These are phyloP conservation scores for Jaenimonas drosophilae DNA, from an alignment of 208 protist genomes.

Conservation along the genomic window DNA sequence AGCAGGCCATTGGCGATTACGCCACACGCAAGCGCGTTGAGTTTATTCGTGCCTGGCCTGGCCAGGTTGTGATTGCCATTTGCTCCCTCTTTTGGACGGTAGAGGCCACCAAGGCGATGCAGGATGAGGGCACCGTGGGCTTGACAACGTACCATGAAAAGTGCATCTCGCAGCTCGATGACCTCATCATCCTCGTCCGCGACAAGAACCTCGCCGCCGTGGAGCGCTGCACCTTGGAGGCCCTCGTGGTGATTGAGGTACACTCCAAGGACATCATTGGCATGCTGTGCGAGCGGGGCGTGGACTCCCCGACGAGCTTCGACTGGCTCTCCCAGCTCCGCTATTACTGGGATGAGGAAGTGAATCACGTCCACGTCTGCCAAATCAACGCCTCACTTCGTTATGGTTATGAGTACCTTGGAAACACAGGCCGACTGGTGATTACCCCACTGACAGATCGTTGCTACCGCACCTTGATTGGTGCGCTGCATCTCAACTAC, in stretches of 20 bases:
- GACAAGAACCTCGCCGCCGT: slow-evolving; percentile 75
- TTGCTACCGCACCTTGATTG: slow-evolving; percentile 94
- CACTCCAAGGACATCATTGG: slow-evolving; percentile 92
- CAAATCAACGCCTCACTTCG: slow-evolving; percentile 90
- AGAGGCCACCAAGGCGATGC: slow-evolving; percentile 89
- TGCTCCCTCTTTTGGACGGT: slow-evolving; percentile 91
- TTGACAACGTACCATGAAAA: slow-evolving; percentile 85
- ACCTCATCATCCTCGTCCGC: slow-evolving; percentile 89
- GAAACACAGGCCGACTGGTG: slow-evolving; percentile 93
- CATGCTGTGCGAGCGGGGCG: slow-evolving; percentile 86
- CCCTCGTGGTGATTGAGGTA: slow-evolving; percentile 92
- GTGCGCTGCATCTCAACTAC: slow-evolving; percentile 95
- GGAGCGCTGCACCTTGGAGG: slow-evolving; percentile 88
- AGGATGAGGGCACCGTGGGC: slow-evolving; percentile 68
- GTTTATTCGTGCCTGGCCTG: slow-evolving; percentile 91
- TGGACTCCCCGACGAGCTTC: slow-evolving; percentile 89
- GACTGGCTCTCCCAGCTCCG: slow-evolving; percentile 95
- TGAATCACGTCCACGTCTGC: slow-evolving; percentile 66
- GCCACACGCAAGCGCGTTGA: slow-evolving; percentile 52
- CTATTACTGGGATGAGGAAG: slow-evolving; percentile 93
- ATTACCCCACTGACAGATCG: slow-evolving; percentile 95
- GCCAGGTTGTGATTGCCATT: slow-evolving; percentile 89
- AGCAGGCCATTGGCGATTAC: slow-evolving; percentile 82
- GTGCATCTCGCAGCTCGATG: slow-evolving; percentile 81
- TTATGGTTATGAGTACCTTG: slow-evolving; percentile 97